A percentile compares a stretch with the other conserved stretches of the same genome.
phyloP scores from a whole-genome alignment of 345 rosid genomes.

The Chamaenerion angustifolium region DNA sequence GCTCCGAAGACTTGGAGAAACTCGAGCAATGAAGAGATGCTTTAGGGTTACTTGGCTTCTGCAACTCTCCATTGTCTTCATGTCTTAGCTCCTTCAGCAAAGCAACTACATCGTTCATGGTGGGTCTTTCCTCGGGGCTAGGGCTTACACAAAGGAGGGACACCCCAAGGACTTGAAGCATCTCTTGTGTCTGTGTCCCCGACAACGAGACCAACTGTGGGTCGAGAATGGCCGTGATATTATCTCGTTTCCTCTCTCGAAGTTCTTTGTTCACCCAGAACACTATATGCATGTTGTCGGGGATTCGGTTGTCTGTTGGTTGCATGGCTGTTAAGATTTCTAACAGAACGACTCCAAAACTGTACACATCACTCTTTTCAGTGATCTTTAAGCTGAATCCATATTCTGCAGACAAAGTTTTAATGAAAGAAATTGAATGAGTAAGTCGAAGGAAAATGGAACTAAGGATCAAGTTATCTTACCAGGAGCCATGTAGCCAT shows the following conservation, averaged over 20 bases:
- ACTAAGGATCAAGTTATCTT: constrained; percentile 8
- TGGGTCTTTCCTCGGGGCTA: constrained; percentile 45
- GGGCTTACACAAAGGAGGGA: constrained; percentile 50
- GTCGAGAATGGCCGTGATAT: constrained; percentile 39
- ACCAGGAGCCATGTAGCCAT: constrained; percentile 80
- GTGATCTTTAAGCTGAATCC: constrained; percentile 62
- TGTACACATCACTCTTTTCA: constrained; percentile 60
- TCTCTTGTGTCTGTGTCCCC: constrained; percentile 52
- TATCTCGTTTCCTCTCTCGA: constrained; percentile 29
- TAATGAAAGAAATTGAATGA: neutral
- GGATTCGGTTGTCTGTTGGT: constrained; percentile 34
- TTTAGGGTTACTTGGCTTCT: constrained; percentile 24
- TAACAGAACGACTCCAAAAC: constrained; percentile 57
- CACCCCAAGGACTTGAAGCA: constrained; percentile 56
- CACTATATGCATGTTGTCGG: constrained; percentile 45
- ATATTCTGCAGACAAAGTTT: constrained; percentile 28
- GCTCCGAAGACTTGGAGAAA: constrained; percentile 51
- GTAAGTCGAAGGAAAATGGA: neutral
- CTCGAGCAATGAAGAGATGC: constrained; percentile 45
- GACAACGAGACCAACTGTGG: constrained; percentile 30
- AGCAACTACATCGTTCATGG: constrained; percentile 61
- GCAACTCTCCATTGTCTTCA: constrained; percentile 28
- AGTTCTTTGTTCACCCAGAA: constrained; percentile 45
- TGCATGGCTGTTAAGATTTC: constrained; percentile 49
- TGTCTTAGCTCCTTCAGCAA: constrained; percentile 49